A percentile compares a stretch with the other conserved stretches of the same genome.
phyloP scores from a whole-genome alignment of 176 grass and related monocot species.

The Bolboschoenus planiculmis region DNA sequence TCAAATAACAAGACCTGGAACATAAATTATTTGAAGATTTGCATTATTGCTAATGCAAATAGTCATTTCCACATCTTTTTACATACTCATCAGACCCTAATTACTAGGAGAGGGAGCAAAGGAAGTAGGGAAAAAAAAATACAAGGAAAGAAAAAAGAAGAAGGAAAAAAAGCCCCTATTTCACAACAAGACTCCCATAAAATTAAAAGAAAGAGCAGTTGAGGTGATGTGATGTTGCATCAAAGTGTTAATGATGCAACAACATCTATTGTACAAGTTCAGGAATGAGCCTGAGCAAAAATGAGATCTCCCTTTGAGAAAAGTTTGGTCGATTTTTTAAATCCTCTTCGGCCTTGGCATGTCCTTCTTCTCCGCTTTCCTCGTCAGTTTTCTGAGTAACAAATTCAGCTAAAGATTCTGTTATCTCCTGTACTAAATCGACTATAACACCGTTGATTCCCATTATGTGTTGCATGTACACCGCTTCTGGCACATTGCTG shows the following conservation, averaged over 20 bases:
- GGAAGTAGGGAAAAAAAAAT: neutral
- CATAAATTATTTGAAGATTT: neutral
- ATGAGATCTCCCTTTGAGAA: conserved; percentile 62
- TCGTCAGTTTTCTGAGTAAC: conserved; percentile 10
- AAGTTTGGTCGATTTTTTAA: conserved; percentile 36
- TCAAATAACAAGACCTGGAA: neutral
- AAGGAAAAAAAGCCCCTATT: neutral
- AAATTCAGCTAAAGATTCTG: conserved; percentile 46
- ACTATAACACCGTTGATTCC: conserved; percentile 81
- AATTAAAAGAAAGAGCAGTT: neutral
- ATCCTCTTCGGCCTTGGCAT: neutral
- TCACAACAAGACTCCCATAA: neutral
- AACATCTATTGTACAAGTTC: conserved; percentile 58
- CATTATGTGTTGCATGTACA: conserved; percentile 92
- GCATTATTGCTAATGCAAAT: neutral
- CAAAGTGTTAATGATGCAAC: neutral
- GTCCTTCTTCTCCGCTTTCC: neutral
- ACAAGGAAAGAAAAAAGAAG: neutral
- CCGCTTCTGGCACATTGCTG: conserved; percentile 87
- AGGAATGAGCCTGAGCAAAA: conserved; percentile 83
- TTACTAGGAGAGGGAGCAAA: neutral
- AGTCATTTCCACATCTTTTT: neutral
- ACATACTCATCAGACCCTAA: conserved; percentile 1
- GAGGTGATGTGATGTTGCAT: neutral
- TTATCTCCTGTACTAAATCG: conserved; percentile 77